Evolutionary conservation across 1,284 basidiomycete species (phyloP).

Genomic region (Heterobasidion irregulare): DNA sequence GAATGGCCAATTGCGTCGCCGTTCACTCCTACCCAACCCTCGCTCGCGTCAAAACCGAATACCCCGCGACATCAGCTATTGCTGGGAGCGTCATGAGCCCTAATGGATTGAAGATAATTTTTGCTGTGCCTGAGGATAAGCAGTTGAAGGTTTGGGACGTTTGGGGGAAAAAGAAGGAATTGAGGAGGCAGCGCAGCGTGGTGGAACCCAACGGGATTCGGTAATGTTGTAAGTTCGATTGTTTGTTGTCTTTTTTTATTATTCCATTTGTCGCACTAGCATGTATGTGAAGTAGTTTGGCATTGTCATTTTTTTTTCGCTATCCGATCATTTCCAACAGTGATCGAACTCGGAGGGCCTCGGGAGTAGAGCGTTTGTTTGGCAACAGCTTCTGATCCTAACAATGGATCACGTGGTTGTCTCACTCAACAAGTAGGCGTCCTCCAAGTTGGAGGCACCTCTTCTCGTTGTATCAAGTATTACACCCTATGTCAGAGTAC

Average conservation of each 20-base stretch:
- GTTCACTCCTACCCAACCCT: slow-evolving; percentile 50
- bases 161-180: slow-evolving; percentile 42
- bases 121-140: slow-evolving; percentile 38
- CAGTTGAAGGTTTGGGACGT: slow-evolving; percentile 47
- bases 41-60: slow-evolving; percentile 31
- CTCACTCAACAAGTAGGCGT: background rate
- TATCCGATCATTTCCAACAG: too few species aligned
- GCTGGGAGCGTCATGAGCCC: slow-evolving; percentile 37
- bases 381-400: too few species aligned
- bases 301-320: too few species aligned
- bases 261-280: background rate
- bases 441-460: too few species aligned
- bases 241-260: background rate
- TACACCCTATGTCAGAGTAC: background rate
- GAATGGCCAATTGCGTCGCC: slow-evolving; percentile 37
- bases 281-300: background rate
- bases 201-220: slow-evolving; percentile 7
- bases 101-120: slow-evolving; percentile 37
- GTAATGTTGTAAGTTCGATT: background rate
- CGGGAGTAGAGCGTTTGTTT: too few species aligned
- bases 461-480: background rate
- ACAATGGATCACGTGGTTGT: background rate
- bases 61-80: slow-evolving; percentile 32
- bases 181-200: slow-evolving; percentile 31
- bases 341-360: too few species aligned